Conservation (phyloP, 1,284 basidiomycete species). For the Lentinus polychrous region DNA sequence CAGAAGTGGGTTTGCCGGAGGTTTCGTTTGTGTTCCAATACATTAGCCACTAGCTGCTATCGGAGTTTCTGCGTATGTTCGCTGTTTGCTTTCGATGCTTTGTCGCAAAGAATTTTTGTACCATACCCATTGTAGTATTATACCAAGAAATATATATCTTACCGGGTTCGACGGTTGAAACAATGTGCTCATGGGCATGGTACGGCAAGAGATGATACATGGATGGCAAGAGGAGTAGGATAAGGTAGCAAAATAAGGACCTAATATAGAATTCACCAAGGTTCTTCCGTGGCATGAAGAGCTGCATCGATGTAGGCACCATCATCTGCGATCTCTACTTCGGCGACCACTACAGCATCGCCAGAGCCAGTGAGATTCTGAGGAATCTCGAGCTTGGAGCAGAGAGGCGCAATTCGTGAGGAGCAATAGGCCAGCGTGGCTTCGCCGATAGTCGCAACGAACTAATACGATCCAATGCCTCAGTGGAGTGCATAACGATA, state of each 20-base stretch:
- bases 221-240: background rate
- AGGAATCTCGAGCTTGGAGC: constrained; percentile 16
- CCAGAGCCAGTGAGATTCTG: constrained; percentile 16
- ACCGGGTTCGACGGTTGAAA: background rate
- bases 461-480: constrained; percentile 12
- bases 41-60: constrained; percentile 57
- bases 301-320: constrained; percentile 20
- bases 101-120: no score
- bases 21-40: constrained; percentile 93
- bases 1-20: constrained; percentile 79
- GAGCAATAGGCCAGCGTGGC: constrained; percentile 21
- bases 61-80: no score
- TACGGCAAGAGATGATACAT: no score
- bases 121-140: background rate
- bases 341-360: constrained; percentile 17
- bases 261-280: constrained; percentile 14
- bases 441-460: constrained; percentile 20
- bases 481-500: background rate
- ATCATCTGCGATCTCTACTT: constrained; percentile 20
- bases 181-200: no score
- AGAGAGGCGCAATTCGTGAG: constrained; percentile 16
- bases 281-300: constrained; percentile 16
- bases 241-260: background rate
- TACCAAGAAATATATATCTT: background rate
- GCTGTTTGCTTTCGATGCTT: no score